These are phyloP conservation scores for Fusarium temperatum DNA, from an alignment of 2,329 filamentous ascomycete genomes.

Conservation along the genomic window DNA sequence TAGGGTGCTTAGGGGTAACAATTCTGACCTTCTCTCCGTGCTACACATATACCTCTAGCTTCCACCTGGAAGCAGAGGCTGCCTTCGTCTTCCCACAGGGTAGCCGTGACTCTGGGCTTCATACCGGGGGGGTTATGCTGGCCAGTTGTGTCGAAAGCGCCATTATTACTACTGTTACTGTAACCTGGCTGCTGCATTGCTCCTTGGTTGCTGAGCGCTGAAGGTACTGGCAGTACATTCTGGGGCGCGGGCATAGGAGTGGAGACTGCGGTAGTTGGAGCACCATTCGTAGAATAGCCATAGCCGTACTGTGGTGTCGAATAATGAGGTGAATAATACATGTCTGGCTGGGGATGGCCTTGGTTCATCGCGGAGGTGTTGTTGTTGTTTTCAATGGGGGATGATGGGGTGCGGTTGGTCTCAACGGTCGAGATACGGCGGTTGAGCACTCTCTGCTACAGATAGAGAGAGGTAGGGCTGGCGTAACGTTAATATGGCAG, in stretches of 20 bases:
- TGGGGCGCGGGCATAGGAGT: slow-evolving; percentile 69
- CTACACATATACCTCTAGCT: slow-evolving; percentile 94
- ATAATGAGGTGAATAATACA: slow-evolving; percentile 86
- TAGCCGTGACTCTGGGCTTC: slow-evolving; percentile 96
- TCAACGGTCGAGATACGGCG: not conserved
- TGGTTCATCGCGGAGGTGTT: slow-evolving; percentile 75
- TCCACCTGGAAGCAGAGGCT: slow-evolving; percentile 98
- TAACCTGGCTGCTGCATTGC: slow-evolving; percentile 54
- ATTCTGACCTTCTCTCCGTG: slow-evolving; percentile 82
- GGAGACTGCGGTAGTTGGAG: slow-evolving; percentile 72
- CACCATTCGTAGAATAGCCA: slow-evolving; percentile 74
- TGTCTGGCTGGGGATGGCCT: slow-evolving; percentile 54
- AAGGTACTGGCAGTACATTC: slow-evolving; percentile 75
- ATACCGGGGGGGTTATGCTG: slow-evolving; percentile 94
- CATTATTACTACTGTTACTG: slow-evolving; percentile 55
- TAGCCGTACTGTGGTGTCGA: slow-evolving; percentile 73
- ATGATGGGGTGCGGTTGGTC: not conserved
- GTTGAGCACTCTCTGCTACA: not conserved
- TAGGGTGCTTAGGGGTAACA: not conserved
- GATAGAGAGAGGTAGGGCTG: slow-evolving; percentile 10
- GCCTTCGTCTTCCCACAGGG: slow-evolving; percentile 97
- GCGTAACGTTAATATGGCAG: slow-evolving; percentile 14
- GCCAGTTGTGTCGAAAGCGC: slow-evolving; percentile 81
- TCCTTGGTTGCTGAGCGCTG: slow-evolving; percentile 59
- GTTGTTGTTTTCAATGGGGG: slow-evolving; percentile 42